Evolutionary conservation across 768 basidiomycete species (phyloP), one percentile per base, ranked within the genome.

Genomic region (Lanmaoa pseudosensibilis): DNA sequence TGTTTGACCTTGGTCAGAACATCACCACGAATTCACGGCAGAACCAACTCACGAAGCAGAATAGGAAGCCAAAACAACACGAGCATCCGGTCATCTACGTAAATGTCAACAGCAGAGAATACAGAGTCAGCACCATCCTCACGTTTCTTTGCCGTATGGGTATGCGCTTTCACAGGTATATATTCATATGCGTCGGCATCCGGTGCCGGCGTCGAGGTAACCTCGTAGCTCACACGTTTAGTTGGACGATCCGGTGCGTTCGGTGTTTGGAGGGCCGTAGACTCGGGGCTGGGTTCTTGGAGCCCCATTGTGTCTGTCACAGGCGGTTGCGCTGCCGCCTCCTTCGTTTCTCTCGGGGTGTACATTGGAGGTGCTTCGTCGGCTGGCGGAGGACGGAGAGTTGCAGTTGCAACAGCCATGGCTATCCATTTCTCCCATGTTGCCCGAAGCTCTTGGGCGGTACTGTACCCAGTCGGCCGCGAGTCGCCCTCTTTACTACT

Each of bases 51-150:
- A 93, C 90, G 72, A 56, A 92, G 71, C 10, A 94, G 77, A 65
- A 93, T 90, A 18, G 91, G 91, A 63, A 94, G 77, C 91, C 91
- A 94, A 77, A 94, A 94, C 40, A 88, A 67, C 36, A 90, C 65
- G 45, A 94, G 81, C 91, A 94, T 94, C 40, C 84, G 85, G 68
- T 94, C 91, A 73, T 87, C 90, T 92, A 55, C 18, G 58, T 15
- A 63, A 13, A 30, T 50, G 50, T 53, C 25, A 67, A 27, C 23
- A 54, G 10, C 13, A 33, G 23, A 4, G 5, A 18, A 30, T 54
- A 32, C 38, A 33, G 40, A 32, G 18, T 39, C 2, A 36, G 38
- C 21, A 19, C 21, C n/a, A 27, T 39, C 46, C 78, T 66, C 65
- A 90, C 90, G 83, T 75, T 92, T 90, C 76, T 87, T 75, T 46